These are phyloP conservation scores for Aspergillus fischeri DNA, from an alignment of 2,329 filamentous ascomycete species.

Conservation along the genomic window DNA sequence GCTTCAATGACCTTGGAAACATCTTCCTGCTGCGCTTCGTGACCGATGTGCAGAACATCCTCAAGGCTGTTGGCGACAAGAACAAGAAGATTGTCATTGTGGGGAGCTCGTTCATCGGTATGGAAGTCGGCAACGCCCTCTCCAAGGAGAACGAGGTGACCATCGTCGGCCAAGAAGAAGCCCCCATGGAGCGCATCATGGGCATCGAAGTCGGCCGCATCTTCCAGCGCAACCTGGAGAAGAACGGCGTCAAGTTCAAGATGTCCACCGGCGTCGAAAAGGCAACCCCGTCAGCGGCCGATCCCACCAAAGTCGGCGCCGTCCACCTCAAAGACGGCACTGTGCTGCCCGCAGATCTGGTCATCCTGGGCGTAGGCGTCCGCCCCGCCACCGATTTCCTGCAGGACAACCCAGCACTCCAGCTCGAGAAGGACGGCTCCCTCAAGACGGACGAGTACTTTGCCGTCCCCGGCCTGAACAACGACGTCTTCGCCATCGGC, in stretches of 20 bases:
- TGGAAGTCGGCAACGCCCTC: conserved; percentile 86
- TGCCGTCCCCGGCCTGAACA: conserved; percentile 65
- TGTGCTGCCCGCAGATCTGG: conserved; percentile 76
- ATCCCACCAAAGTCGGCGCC: conserved; percentile 70
- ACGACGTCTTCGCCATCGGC: conserved; percentile 83
- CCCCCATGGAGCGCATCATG: conserved; percentile 80
- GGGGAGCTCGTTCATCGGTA: conserved; percentile 93
- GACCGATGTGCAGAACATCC: conserved; percentile 73
- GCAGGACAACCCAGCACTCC: conserved; percentile 63
- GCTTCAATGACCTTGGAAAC: conserved; percentile 81
- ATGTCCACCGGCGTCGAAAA: conserved; percentile 78
- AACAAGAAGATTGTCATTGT: conserved; percentile 92
- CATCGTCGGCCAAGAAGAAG: conserved; percentile 82
- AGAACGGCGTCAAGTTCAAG: conserved; percentile 84
- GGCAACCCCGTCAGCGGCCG: conserved; percentile 65
- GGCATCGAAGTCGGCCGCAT: conserved; percentile 75
- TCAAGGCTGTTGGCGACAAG: conserved; percentile 69
- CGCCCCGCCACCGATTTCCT: conserved; percentile 80
- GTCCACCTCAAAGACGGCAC: conserved; percentile 85
- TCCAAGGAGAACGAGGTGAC: conserved; percentile 79
- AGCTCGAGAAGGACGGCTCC: conserved; percentile 80
- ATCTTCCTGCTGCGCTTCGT: conserved; percentile 79
- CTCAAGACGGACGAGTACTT: conserved; percentile 77
- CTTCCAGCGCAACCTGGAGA: conserved; percentile 74
- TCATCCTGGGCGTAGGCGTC: conserved; percentile 89